These are phyloP conservation scores for Diaporthe caulivora DNA, from an alignment of 2,329 filamentous ascomycete species.

Conservation along the genomic window DNA sequence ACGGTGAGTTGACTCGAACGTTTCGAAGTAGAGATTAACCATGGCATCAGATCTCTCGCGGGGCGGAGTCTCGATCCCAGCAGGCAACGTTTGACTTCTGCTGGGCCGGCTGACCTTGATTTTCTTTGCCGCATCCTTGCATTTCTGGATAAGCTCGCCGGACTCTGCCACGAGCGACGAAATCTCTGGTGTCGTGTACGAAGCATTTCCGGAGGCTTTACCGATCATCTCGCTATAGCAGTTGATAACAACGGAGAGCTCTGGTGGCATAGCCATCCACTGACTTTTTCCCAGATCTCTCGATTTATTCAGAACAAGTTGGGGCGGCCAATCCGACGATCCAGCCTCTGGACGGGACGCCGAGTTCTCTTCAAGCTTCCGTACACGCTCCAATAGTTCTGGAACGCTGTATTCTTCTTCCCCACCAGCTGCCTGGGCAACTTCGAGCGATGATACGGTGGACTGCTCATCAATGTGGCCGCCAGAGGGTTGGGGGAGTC, in stretches of 20 bases:
- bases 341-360: neutral
- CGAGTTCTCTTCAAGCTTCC: neutral
- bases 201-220: conserved; percentile 37
- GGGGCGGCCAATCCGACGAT: conserved; percentile 7
- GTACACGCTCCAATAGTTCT: neutral
- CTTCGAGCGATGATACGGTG: no score
- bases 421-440: neutral
- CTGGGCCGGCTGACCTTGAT: conserved; percentile 52
- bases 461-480: neutral
- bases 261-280: conserved; percentile 47
- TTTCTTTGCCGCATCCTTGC: conserved; percentile 49
- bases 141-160: conserved; percentile 48
- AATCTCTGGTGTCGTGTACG: conserved; percentile 43
- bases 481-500: neutral
- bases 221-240: conserved; percentile 46
- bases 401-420: neutral
- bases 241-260: conserved; percentile 47
- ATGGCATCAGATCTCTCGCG: conserved; percentile 54
- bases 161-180: conserved; percentile 45
- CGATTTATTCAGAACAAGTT: conserved; percentile 51
- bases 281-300: conserved; percentile 50
- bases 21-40: conserved; percentile 60
- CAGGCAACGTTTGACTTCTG: conserved; percentile 44
- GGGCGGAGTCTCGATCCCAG: conserved; percentile 41
- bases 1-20: conserved; percentile 63